Conservation (phyloP, 2,329 filamentous ascomycete species). For the Neoscytalidium dimidiatum region DNA sequence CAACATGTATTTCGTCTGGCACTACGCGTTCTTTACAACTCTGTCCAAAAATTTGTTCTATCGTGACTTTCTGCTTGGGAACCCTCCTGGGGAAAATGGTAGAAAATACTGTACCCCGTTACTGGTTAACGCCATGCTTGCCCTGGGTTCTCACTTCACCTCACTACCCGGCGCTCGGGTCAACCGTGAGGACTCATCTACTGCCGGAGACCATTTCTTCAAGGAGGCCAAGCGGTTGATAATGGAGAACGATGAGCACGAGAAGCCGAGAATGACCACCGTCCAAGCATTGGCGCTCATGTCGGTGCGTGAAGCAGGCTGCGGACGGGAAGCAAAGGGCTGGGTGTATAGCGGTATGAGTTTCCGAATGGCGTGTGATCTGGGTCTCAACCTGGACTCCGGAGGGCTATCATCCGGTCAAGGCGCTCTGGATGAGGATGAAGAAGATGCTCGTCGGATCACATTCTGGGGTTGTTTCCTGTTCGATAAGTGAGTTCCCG, state of each 20-base stretch:
- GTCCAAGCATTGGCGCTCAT: conserved; percentile 93
- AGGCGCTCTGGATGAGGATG: conserved; percentile 70
- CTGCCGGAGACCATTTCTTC: conserved; percentile 95
- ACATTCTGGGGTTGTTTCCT: conserved; percentile 98
- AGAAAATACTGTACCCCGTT: conserved; percentile 78
- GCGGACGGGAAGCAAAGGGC: conserved; percentile 88
- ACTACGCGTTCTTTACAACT: conserved; percentile 94
- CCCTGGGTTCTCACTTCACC: conserved; percentile 92
- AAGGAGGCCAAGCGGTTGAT: conserved; percentile 88
- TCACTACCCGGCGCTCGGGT: conserved; percentile 71
- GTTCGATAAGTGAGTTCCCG: conserved; percentile 75
- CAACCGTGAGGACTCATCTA: conserved; percentile 72
- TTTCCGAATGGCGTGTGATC: conserved; percentile 94
- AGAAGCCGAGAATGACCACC: conserved; percentile 82
- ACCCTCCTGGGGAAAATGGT: conserved; percentile 52
- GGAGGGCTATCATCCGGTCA: conserved; percentile 60
- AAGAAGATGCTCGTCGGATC: conserved; percentile 84
- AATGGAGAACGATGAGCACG: conserved; percentile 89
- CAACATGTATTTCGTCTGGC: conserved; percentile 98
- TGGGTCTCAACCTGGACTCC: conserved; percentile 86
- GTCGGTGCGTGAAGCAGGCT: conserved; percentile 95
- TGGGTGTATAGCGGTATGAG: conserved; percentile 99
- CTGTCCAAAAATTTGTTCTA: conserved; percentile 86
- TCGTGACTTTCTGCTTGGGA: conserved; percentile 77
- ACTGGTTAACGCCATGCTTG: conserved; percentile 90